These are phyloP conservation scores for Penicillium sp. DNA, from an alignment of 2,329 filamentous ascomycete genomes.

Conservation along the genomic window DNA sequence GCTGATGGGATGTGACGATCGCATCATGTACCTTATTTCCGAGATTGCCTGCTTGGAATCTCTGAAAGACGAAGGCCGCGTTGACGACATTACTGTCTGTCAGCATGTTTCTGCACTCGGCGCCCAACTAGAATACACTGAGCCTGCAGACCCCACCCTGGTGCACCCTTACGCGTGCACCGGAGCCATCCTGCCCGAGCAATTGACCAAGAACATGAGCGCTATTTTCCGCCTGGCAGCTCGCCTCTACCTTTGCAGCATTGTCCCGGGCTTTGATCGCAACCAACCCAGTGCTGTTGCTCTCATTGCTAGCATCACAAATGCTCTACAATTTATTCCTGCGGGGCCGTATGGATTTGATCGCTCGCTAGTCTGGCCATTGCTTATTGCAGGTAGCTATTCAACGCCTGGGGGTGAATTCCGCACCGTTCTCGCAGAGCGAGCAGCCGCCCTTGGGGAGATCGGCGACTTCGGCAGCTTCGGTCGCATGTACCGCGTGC, in stretches of 20 bases:
- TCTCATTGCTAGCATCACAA: conserved; percentile 72
- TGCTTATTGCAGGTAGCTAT: conserved; percentile 78
- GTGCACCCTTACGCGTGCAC: conserved; percentile 54
- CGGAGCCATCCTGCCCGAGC: conserved; percentile 72
- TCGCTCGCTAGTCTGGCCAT: conserved; percentile 86
- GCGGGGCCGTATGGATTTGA: conserved; percentile 78
- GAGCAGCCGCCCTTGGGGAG: conserved; percentile 69
- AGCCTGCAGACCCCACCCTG: conserved; percentile 60
- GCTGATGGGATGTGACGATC: conserved; percentile 96
- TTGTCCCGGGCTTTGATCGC: conserved; percentile 82
- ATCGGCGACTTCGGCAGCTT: conserved; percentile 77
- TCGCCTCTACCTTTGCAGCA: conserved; percentile 91
- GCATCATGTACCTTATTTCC: conserved; percentile 95
- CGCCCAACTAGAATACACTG: conserved; percentile 77
- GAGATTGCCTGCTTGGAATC: conserved; percentile 95
- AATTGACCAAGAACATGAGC: conserved; percentile 84
- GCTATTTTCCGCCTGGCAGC: conserved; percentile 86
- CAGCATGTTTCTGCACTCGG: conserved; percentile 84
- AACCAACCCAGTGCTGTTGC: conserved; percentile 67
- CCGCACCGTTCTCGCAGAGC: conserved; percentile 71
- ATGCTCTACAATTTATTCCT: conserved; percentile 75
- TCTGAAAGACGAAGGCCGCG: conserved; percentile 72
- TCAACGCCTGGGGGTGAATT: conserved; percentile 62
- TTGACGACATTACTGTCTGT: conserved; percentile 78
- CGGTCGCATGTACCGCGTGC: conserved; percentile 70